A percentile compares a stretch with the other conserved stretches of the same genome.
Evolutionary conservation across 805 yeast genomes (phyloP).

Genomic region (Cyberlindnera xylosilytica): DNA sequence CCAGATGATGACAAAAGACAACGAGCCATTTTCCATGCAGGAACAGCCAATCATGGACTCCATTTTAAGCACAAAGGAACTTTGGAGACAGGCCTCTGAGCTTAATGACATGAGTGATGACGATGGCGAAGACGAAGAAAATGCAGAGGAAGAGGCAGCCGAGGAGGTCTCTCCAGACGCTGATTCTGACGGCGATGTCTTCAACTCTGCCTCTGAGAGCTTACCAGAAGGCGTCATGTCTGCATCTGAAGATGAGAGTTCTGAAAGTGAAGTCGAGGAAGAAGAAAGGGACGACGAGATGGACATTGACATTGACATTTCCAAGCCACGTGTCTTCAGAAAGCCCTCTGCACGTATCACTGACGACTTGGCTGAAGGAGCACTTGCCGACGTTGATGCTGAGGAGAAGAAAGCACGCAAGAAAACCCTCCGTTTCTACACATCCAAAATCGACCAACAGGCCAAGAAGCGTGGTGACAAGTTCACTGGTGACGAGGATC

Average conservation of each 20-base stretch:
- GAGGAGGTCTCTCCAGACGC: slow-evolving; percentile 8
- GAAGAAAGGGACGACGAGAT: slow-evolving; percentile 11
- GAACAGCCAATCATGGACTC: slow-evolving; percentile 90
- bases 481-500: slow-evolving; percentile 79
- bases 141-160: slow-evolving; percentile 22
- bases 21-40: slow-evolving; percentile 65
- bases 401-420: slow-evolving; percentile 83
- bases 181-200: slow-evolving; percentile 18
- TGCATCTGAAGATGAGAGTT: slow-evolving; percentile 11
- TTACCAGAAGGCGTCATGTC: slow-evolving; percentile 17
- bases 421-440: slow-evolving; percentile 87
- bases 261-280: slow-evolving; percentile 15
- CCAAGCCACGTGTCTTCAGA: slow-evolving; percentile 51
- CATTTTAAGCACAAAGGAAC: slow-evolving; percentile 74
- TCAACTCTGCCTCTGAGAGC: slow-evolving; percentile 19
- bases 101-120: slow-evolving; percentile 33
- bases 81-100: slow-evolving; percentile 81
- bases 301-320: slow-evolving; percentile 48
- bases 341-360: slow-evolving; percentile 26
- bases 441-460: slow-evolving; percentile 92
- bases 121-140: slow-evolving; percentile 20
- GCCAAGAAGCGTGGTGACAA: slow-evolving; percentile 57
- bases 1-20: slow-evolving; percentile 49
- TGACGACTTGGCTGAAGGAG: slow-evolving; percentile 67
- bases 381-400: slow-evolving; percentile 75